Conservation (phyloP, 805 yeast genomes). For the Teunomyces funiuensis region DNA sequence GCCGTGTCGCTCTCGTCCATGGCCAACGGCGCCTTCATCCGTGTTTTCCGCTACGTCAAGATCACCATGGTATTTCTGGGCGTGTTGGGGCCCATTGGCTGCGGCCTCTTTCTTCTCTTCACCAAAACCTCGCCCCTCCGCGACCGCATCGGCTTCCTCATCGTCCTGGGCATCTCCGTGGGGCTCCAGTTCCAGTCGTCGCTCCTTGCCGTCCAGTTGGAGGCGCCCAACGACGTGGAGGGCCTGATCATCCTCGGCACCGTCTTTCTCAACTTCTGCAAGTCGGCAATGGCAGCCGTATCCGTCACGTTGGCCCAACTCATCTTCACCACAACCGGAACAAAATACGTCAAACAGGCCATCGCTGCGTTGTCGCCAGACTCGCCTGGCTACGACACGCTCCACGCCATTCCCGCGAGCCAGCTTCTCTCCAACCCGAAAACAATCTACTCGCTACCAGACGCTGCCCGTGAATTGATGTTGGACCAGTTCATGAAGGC, state of each 20-base stretch:
- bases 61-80: slow-evolving; percentile 12
- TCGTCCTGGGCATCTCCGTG: slow-evolving; percentile 15
- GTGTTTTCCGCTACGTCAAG: slow-evolving; percentile 13
- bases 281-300: slow-evolving; percentile 15
- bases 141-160: slow-evolving; percentile 13
- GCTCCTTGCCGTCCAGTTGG: slow-evolving; percentile 15
- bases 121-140: slow-evolving; percentile 5
- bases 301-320: slow-evolving; percentile 32
- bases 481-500: slow-evolving; percentile 10
- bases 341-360: no score
- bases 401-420: no score
- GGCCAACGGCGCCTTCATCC: slow-evolving; percentile 11
- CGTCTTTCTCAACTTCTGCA: slow-evolving; percentile 13
- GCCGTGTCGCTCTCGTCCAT: slow-evolving; percentile 11
- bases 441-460: slow-evolving; percentile 10
- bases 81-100: slow-evolving; percentile 11
- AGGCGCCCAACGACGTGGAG: slow-evolving; percentile 16
- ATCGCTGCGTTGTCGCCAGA: no score
- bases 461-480: slow-evolving; percentile 4
- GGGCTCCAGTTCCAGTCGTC: slow-evolving; percentile 17
- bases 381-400: no score
- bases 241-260: slow-evolving; percentile 13
- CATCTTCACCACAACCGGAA: no score
- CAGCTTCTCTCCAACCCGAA: no score
- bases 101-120: slow-evolving; percentile 9